Conservation (phyloP, 225 moss, liverwort and hornwort species). For the Neckera pumila region DNA sequence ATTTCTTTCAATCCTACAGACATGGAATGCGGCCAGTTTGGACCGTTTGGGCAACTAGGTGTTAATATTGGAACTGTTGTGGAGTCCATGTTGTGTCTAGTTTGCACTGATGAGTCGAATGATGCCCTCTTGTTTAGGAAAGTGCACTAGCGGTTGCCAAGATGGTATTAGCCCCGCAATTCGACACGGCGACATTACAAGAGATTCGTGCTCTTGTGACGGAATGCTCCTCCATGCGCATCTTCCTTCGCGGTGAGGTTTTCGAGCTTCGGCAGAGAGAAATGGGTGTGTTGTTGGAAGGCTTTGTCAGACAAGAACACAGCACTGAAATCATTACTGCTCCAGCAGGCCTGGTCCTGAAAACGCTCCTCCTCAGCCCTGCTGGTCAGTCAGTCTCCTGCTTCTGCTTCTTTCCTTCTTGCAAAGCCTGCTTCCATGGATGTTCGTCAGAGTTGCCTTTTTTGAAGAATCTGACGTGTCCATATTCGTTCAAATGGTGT, state of each 20-base stretch:
- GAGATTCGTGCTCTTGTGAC: slow-evolving; percentile 55
- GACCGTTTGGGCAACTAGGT: neutral
- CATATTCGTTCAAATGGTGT: neutral
- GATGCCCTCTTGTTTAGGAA: slow-evolving; percentile 25
- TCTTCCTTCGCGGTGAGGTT: slow-evolving; percentile 74
- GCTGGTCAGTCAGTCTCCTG: slow-evolving; percentile 15
- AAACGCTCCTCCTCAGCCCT: slow-evolving; percentile 9
- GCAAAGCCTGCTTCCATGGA: neutral
- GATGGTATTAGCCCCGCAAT: slow-evolving; percentile 54
- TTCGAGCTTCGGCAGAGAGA: slow-evolving; percentile 52
- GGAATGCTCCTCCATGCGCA: slow-evolving; percentile 56
- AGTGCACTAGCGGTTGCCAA: slow-evolving; percentile 74
- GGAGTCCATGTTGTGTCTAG: neutral
- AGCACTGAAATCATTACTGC: slow-evolving; percentile 59
- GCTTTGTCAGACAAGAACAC: slow-evolving; percentile 74
- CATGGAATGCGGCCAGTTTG: neutral
- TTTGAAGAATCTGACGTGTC: neutral
- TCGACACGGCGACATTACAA: slow-evolving; percentile 65
- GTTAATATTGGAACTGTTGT: neutral
- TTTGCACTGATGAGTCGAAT: neutral
- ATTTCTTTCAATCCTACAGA: too few species aligned
- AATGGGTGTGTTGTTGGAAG: slow-evolving; percentile 83
- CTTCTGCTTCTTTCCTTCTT: neutral
- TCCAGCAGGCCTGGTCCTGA: slow-evolving; percentile 55
- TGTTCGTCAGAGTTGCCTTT: neutral